Evolutionary conservation across 768 basidiomycete genomes (phyloP), one percentile per base, ranked within the genome.

Genomic region (Leucocoprinus sp.): DNA sequence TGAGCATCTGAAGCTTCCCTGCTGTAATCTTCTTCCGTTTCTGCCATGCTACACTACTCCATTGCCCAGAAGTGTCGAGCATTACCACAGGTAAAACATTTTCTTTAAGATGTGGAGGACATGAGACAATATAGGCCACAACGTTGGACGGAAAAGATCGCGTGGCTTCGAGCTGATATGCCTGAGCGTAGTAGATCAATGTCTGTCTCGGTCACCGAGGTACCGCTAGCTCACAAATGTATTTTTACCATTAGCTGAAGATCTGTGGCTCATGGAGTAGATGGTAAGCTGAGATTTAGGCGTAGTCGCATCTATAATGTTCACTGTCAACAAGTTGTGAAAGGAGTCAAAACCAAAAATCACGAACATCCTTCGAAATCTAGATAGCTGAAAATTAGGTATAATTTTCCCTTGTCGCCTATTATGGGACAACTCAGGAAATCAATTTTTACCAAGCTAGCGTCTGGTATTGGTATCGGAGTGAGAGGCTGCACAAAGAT

Each of bases 341-440:
- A 5, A 23, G 35, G 8, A 26, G n/a, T 19, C 5, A 14, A 40
- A 0, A 4, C 43, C 15, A 46, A 37, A 21, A 21, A 26, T 44
- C 28, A 50, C 75, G 51, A 59, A 85, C 84, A 81, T 49, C 80
- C 72, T 37, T 70, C 71, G 38, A 80, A 78, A 48, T 84, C 72
- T n/a, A 82, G 59, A 49, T 70, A 76, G 40, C 67, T 72, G 17
- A 71, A 67, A 8, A 72, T 66, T 5, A 87, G 58, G 52, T 73
- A 76, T 8, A 77, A 59, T 31, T 48, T 64, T 18, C 54, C 62
- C 18, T 39, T 62, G 45, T 58, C 66, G 15, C 36, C 44, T 8
- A 43, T 39, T 50, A n/a, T 50, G 33, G 57, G 40, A 28, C 46
- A 48, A 18, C 17, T 48, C 33, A 48, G 15, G 15, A 48, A 48